Evolutionary conservation across 805 yeast species (phyloP).

Genomic region (Monosporozyma servazzii): DNA sequence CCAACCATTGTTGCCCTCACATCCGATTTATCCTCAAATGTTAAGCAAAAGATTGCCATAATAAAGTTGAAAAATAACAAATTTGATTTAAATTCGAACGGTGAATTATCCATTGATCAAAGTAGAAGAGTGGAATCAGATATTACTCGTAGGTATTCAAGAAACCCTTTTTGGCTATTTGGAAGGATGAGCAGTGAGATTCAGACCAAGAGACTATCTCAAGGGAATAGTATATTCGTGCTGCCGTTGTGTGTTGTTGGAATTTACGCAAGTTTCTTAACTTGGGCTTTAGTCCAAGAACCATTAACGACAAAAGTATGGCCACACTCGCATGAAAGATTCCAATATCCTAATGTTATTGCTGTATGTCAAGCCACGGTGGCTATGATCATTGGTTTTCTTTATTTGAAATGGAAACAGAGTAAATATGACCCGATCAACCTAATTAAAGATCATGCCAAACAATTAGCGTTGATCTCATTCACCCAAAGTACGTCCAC

Average conservation of each 20-base stretch:
- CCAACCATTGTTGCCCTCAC: too few species aligned
- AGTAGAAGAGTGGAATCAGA: neutral
- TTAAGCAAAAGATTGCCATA: neutral
- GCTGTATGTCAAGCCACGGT: conserved; percentile 64
- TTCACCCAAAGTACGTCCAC: conserved; percentile 71
- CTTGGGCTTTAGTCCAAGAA: conserved; percentile 93
- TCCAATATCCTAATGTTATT: conserved; percentile 72
- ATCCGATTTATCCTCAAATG: neutral
- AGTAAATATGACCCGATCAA: conserved; percentile 25
- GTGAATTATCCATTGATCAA: too few species aligned
- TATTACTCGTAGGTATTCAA: too few species aligned
- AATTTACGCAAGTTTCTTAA: conserved; percentile 74
- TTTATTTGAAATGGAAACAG: conserved; percentile 40
- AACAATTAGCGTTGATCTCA: conserved; percentile 45
- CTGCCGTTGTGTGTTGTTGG: conserved; percentile 40
- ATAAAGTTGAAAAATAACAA: neutral
- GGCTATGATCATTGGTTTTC: conserved; percentile 60
- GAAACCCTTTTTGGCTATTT: too few species aligned
- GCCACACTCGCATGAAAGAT: conserved; percentile 44
- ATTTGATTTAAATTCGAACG: neutral
- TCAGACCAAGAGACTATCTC: neutral
- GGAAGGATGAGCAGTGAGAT: neutral
- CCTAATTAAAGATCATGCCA: conserved; percentile 29
- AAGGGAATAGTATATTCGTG: conserved; percentile 3
- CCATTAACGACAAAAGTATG: conserved; percentile 71